Conservation (phyloP, 2,329 filamentous ascomycete genomes). For the Blumeria graminis region DNA sequence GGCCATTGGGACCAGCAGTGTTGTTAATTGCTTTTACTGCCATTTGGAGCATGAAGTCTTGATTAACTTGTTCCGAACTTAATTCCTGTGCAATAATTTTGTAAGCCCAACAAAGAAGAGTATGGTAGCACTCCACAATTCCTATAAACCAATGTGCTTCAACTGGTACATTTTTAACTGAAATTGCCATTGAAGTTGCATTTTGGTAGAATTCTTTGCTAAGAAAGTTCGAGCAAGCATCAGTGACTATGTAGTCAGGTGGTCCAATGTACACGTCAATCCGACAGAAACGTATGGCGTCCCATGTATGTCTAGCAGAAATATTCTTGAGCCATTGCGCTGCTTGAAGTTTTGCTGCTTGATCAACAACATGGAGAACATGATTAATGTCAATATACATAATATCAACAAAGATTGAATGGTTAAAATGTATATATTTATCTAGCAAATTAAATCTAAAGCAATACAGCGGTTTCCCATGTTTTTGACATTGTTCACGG, state of each 20-base stretch:
- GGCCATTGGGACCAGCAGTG: neutral
- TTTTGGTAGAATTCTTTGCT: neutral
- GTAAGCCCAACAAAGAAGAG: neutral
- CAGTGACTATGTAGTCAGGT: neutral
- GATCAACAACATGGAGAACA: neutral
- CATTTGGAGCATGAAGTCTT: neutral
- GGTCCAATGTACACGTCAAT: neutral
- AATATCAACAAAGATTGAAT: neutral
- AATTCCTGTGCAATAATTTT: neutral
- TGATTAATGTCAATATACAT: neutral
- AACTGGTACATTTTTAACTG: neutral
- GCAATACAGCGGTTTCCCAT: neutral
- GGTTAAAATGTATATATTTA: neutral
- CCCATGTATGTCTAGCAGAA: neutral
- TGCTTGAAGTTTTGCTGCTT: neutral
- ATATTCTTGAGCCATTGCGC: neutral
- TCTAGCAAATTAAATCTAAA: neutral
- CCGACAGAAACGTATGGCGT: neutral
- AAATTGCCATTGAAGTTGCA: neutral
- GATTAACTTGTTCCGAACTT: too few relatives aligned
- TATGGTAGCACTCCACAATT: neutral
- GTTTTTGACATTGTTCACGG: neutral
- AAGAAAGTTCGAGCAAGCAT: neutral
- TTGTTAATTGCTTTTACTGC: constrained; percentile 1
- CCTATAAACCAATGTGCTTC: neutral